Percentiles rank a stretch among this genome's conserved stretches.
phyloP scores from a whole-genome alignment of 495 filamentous ascomycete species.

The Cairneyella variabilis region DNA sequence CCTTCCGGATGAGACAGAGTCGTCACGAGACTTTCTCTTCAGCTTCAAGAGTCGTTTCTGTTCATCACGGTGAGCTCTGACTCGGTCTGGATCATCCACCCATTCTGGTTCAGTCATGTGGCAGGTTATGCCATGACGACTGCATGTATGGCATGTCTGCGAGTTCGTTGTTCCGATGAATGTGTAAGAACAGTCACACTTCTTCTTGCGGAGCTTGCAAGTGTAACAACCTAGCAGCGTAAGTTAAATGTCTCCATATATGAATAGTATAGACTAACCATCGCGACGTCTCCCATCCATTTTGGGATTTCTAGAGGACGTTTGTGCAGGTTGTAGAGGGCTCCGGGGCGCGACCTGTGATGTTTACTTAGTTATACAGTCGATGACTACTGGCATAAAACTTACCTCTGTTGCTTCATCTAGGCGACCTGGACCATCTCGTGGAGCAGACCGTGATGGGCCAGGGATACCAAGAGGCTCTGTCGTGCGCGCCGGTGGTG shows the following conservation, averaged over 20 bases:
- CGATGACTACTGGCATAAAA: background rate
- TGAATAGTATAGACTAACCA: background rate
- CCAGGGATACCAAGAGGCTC: background rate
- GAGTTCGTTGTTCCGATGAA: background rate
- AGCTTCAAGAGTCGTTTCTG: background rate
- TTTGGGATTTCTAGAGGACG: background rate
- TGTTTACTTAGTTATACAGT: background rate
- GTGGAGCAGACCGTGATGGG: background rate
- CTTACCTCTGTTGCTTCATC: background rate
- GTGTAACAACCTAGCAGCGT: constrained; percentile 2
- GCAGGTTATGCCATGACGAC: background rate
- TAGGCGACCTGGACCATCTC: background rate
- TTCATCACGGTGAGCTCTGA: background rate
- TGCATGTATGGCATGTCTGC: background rate
- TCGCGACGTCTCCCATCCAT: constrained; percentile 7
- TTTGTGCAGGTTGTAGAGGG: background rate
- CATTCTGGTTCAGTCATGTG: constrained; percentile 5
- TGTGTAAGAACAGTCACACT: constrained; percentile 2
- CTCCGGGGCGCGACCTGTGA: background rate
- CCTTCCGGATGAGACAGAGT: background rate
- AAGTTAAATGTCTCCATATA: background rate
- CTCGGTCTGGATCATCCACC: background rate
- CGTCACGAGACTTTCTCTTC: constrained; percentile 7
- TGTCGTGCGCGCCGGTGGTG: background rate
- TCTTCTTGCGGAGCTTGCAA: constrained; percentile 8